These are phyloP conservation scores for Yamagishiella unicocca DNA, from an alignment of 139 green algal genomes.

Conservation along the genomic window DNA sequence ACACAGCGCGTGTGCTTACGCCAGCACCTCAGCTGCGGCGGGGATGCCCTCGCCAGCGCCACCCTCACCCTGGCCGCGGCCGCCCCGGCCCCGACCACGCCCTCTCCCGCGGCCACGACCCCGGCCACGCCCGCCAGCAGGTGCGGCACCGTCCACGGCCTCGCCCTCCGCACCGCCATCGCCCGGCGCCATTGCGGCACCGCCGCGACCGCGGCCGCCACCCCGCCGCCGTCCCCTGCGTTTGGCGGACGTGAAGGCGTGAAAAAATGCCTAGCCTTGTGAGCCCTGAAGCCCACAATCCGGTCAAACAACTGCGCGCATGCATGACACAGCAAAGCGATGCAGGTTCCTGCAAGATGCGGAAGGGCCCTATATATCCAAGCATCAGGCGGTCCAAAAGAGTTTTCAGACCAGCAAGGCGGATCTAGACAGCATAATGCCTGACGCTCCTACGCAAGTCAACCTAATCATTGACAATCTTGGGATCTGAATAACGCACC, in stretches of 20 bases:
- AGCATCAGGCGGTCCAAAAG: too few relatives aligned
- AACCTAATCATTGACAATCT: not conserved
- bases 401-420: not conserved
- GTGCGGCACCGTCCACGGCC: not conserved
- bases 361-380: not conserved
- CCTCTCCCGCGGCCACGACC: slow-evolving; percentile 30
- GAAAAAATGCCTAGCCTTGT: not conserved
- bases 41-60: not conserved
- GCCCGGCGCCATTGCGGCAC: not conserved
- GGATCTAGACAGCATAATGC: not conserved
- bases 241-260: not conserved
- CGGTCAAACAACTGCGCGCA: not conserved
- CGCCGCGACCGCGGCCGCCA: not conserved
- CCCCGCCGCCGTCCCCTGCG: not conserved
- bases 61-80: not conserved
- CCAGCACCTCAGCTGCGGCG: slow-evolving; percentile 19
- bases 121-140: not conserved
- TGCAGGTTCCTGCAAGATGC: not conserved
- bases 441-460: not conserved
- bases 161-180: not conserved
- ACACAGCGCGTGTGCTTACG: too few relatives aligned
- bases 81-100: slow-evolving; percentile 11
- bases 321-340: not conserved
- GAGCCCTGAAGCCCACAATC: not conserved
- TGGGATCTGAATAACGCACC: not conserved